Base-by-base conservation (phyloP, 2,329 filamentous ascomycete species). In the Apiospora kogelbergensis region DNA sequence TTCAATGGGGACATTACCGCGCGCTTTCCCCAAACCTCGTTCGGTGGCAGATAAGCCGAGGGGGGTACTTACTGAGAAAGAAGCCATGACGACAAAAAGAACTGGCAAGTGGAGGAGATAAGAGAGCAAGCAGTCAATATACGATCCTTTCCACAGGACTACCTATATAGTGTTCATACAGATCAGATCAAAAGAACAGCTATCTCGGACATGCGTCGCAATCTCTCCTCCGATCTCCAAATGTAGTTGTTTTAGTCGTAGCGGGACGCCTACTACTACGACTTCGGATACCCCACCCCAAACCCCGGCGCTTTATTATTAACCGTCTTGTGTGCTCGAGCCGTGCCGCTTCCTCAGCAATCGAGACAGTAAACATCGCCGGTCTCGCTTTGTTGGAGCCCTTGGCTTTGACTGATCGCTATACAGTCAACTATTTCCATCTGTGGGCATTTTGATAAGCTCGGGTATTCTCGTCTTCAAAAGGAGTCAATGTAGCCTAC, bases 41-140 rank as follows among this genome's bases (percentile, higher is more conserved):
- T 44, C 63, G 42, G 63, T 15, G 42, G 44, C 26, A 30, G 24
- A 30, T n/a, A 40, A 30, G 41, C 63, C 17, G 53, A n/a, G 30
- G 53, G 7, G 37, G 7, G 24, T 33, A 45, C 63, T 45, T 65
- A 85, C 84, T 64, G 82, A 83, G 74, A 86, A 86, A n/a, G 80
- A 75, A 70, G 82, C 73, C 80, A 84, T 83, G 63, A 66, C 76
- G 67, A 42, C 40, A 33, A n/a, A 30, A 37, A n/a, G 17, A 60
- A 37, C 53, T n/a, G 17, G 17, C 53, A 60, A 37, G 37, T 37
- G n/a, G n/a, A 37, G n/a, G n/a, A 37, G 20, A 60, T 5, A 60
- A 57, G 26, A 60, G 53, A 37, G 30, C 53, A 60, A 37, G 30
- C 53, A 60, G 33, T n/a, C 53, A 37, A 60, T 9, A 37, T 17